phyloP scores from a whole-genome alignment of 2,329 filamentous ascomycete genomes.

The Bipolaris victoriae region DNA sequence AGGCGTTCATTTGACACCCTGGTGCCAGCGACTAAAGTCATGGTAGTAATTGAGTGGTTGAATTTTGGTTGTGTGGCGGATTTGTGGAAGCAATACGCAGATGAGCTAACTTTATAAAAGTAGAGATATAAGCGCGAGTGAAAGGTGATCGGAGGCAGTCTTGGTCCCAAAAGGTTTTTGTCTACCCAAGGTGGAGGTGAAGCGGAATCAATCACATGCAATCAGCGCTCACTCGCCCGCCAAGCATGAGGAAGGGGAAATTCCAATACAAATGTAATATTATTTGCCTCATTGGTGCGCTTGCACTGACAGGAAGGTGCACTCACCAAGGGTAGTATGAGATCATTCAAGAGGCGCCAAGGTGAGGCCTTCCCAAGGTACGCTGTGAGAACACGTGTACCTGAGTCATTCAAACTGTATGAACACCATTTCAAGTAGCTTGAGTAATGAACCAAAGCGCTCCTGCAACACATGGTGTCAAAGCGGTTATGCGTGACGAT shows the following conservation, averaged over 20 bases:
- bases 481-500: no score
- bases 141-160: constrained; percentile 2
- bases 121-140: neutral
- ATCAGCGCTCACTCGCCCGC: neutral
- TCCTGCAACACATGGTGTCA: no score
- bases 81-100: neutral
- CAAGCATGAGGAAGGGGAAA: neutral
- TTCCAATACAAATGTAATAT: neutral
- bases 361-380: neutral
- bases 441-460: neutral
- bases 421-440: neutral
- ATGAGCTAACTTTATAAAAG: neutral
- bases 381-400: neutral
- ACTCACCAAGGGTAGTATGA: neutral
- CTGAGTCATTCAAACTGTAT: neutral
- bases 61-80: neutral
- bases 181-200: neutral
- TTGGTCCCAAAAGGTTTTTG: neutral
- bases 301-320: neutral
- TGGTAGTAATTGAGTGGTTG: neutral
- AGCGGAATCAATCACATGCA: neutral
- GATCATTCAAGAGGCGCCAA: neutral
- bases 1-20: constrained; percentile 17
- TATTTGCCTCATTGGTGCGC: neutral
- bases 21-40: neutral